Base-by-base conservation (phyloP, 2,329 filamentous ascomycete species). In the Cephalotrichum gorgonifer region DNA sequence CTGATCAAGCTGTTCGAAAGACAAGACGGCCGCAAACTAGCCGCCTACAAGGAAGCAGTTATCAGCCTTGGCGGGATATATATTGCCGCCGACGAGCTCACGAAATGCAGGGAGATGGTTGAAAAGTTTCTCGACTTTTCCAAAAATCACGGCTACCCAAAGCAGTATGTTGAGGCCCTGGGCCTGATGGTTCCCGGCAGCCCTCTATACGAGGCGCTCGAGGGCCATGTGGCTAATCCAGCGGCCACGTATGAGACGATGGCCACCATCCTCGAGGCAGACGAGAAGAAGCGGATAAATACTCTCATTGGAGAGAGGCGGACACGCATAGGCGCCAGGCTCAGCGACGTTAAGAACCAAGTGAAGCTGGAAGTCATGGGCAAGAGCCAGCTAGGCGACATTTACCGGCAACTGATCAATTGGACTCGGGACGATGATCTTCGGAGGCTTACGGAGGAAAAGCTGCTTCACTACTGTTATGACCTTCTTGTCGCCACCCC, bases 261-360 rank as follows among this genome's bases (percentile, higher is more conserved):
- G 49, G 86, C 88, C 14, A 83, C 93, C 56, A 86, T 95, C 20
- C 75, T 87, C 3, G 93, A 97, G 60, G 71, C 79, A 2, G 87
- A 93, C 52, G 93, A 98, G 66, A 90, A 86, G 60, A 85, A 91
- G 61, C 83, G 81, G 28, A 91, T 96, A 63, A 95, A 95, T 61
- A 86, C 79, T 4, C 79, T 95, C 51, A 94, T 98, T 55, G 88
- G 85, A 28, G 89, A 95, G 65, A 80, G 93, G 41, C 78, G 90
- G 54, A 95, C 90, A 1, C 78, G 93, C 33, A 75, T 98, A 3
- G 93, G 93, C 39, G 89, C 90, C 9, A 85, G 80, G 43, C 75
- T 95, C 50, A 83, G 79, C 38, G 85, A 93, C 53, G 91, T 97
- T 22, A 95, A 86, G 0, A 64, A 79, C 2, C 87, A 96, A 52